These are phyloP conservation scores for Euryodendron excelsum DNA, from an alignment of 148 eudicot species.

Conservation along the genomic window DNA sequence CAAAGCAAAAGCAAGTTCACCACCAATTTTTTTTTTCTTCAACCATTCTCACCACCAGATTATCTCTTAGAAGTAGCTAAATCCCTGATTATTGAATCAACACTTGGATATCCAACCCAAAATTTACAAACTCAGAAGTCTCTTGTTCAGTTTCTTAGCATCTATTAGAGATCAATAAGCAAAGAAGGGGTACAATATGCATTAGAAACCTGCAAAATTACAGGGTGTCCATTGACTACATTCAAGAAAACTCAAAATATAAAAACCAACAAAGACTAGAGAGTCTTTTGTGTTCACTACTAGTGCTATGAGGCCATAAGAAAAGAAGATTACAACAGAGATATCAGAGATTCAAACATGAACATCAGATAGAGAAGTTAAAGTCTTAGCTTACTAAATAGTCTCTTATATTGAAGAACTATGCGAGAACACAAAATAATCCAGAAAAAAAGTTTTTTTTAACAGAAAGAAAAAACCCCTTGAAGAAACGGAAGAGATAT, in stretches of 20 bases:
- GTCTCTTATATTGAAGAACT: too few species aligned
- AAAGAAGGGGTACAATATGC: background rate
- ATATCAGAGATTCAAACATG: too few species aligned
- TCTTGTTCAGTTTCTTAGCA: background rate
- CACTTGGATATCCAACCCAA: background rate
- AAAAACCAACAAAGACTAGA: too few species aligned
- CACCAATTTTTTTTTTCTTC: too few species aligned
- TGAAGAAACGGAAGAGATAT: background rate
- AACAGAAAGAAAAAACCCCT: background rate
- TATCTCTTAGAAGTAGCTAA: background rate
- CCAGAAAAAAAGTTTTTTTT: background rate
- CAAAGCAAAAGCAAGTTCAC: background rate
- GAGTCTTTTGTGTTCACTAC: too few species aligned
- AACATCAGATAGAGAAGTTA: too few species aligned
- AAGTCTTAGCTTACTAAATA: too few species aligned
- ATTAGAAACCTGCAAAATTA: background rate
- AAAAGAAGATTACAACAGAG: too few species aligned
- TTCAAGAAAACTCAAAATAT: too few species aligned
- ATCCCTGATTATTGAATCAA: background rate
- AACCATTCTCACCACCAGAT: background rate
- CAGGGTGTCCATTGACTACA: background rate
- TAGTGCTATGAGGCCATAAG: too few species aligned
- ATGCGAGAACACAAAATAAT: too few species aligned
- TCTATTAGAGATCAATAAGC: background rate
- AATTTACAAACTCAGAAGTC: background rate